Evolutionary conservation across 148 eudicot genomes (phyloP).

Genomic region (Vaccinium myrtillus): DNA sequence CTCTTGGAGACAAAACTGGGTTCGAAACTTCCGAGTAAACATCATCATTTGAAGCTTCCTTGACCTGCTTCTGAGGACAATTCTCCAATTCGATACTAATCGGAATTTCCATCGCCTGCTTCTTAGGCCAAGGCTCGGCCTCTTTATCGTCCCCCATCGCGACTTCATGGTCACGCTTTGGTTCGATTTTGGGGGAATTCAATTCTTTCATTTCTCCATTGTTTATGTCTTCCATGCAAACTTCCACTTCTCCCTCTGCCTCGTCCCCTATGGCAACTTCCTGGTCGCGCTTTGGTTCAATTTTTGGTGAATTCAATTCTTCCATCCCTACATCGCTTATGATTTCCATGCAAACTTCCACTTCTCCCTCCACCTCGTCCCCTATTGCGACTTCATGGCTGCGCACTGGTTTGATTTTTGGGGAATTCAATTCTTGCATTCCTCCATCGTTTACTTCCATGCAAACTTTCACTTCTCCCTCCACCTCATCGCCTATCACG

Average conservation of each 20-base stretch:
- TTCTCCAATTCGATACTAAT: constrained; percentile 8
- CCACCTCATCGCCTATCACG: constrained; percentile 21
- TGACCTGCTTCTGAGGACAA: constrained; percentile 6
- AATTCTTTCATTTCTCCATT: constrained; percentile 32
- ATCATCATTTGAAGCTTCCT: constrained; percentile 15
- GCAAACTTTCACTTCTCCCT: constrained; percentile 55
- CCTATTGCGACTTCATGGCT: constrained; percentile 31
- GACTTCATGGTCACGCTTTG: constrained; percentile 45
- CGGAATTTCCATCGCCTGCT: constrained; percentile 15
- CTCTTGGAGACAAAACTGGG: constrained; percentile 47
- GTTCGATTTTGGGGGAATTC: constrained; percentile 25
- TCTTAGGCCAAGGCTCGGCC: constrained; percentile 23
- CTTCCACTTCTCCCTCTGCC: constrained; percentile 48
- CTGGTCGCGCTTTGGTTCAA: constrained; percentile 49
- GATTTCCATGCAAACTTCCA: constrained; percentile 41
- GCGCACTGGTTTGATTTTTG: constrained; percentile 41
- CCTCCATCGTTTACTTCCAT: constrained; percentile 29
- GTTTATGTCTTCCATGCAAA: constrained; percentile 31
- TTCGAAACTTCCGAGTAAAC: constrained; percentile 42
- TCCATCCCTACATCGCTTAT: constrained; percentile 30
- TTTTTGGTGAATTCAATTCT: constrained; percentile 17
- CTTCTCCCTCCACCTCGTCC: constrained; percentile 41
- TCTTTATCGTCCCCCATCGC: constrained; percentile 31
- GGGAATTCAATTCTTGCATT: constrained; percentile 25
- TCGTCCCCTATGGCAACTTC: constrained; percentile 26